phyloP scores from a whole-genome alignment of 2,329 filamentous ascomycete genomes.

The Phoma sp. region DNA sequence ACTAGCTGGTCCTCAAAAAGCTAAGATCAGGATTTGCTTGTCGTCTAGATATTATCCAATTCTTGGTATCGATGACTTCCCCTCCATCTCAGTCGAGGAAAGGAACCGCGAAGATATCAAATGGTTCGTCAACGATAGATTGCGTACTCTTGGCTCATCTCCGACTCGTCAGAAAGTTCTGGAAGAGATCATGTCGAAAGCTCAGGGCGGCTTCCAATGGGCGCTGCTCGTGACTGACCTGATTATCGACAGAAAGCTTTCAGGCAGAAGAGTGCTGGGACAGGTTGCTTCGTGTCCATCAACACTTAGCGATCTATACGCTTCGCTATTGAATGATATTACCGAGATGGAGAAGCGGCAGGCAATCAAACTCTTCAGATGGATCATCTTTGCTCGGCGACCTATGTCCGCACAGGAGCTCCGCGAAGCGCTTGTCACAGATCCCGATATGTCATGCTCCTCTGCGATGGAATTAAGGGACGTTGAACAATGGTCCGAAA shows the following conservation, averaged over 20 bases:
- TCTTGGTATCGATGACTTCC: not conserved
- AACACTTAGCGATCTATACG: not conserved
- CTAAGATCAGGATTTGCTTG: not conserved
- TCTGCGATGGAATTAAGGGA: no score
- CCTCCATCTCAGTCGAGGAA: not conserved
- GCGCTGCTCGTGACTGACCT: not conserved
- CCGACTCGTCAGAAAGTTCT: not conserved
- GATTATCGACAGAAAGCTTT: not conserved
- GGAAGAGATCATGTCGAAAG: not conserved
- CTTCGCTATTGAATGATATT: not conserved
- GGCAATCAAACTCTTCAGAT: not conserved
- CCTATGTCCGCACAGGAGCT: not conserved
- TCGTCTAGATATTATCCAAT: conserved; percentile 1
- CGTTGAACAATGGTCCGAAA: conserved; percentile 2
- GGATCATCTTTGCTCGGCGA: not conserved
- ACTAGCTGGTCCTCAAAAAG: no score
- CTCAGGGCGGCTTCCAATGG: not conserved
- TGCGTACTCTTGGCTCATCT: no score
- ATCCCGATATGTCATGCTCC: no score
- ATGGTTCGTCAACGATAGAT: not conserved
- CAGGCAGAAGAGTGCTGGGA: not conserved
- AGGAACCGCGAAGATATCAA: not conserved
- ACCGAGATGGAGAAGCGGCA: not conserved
- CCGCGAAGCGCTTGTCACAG: not conserved
- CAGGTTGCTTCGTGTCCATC: not conserved